These are phyloP conservation scores for Colletotrichum incanum DNA, from an alignment of 2,329 filamentous ascomycete species.

Conservation along the genomic window DNA sequence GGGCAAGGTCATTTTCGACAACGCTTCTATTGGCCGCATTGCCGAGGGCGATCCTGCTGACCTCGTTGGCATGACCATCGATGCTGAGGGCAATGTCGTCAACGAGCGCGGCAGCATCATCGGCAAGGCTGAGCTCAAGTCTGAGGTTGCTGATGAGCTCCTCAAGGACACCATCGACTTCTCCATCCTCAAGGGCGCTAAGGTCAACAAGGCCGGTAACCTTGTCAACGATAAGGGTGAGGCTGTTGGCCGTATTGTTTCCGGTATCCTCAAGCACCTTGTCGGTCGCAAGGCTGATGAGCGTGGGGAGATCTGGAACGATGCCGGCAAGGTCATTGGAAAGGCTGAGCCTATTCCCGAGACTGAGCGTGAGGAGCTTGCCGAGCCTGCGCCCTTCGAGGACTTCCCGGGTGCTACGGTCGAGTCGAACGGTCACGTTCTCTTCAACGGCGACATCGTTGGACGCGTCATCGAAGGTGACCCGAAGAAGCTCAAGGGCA, in stretches of 20 bases:
- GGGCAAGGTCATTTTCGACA: slow-evolving; percentile 56
- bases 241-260: slow-evolving; percentile 73
- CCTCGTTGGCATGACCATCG: slow-evolving; percentile 54
- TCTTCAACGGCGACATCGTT: slow-evolving; percentile 67
- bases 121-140: slow-evolving; percentile 53
- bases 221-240: slow-evolving; percentile 68
- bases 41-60: slow-evolving; percentile 55
- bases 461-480: slow-evolving; percentile 77
- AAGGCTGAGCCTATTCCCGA: slow-evolving; percentile 76
- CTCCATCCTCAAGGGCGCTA: slow-evolving; percentile 66
- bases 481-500: slow-evolving; percentile 74
- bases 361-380: slow-evolving; percentile 64
- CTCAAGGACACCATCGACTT: slow-evolving; percentile 57
- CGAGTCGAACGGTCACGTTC: slow-evolving; percentile 68
- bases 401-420: slow-evolving; percentile 70
- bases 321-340: slow-evolving; percentile 78
- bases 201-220: slow-evolving; percentile 73
- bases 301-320: slow-evolving; percentile 80
- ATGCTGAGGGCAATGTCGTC: slow-evolving; percentile 55
- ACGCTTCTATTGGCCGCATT: slow-evolving; percentile 56
- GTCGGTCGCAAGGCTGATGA: slow-evolving; percentile 76
- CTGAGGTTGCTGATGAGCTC: slow-evolving; percentile 51
- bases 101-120: slow-evolving; percentile 55
- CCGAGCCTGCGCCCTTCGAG: slow-evolving; percentile 69
- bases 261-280: slow-evolving; percentile 76